phyloP scores from a whole-genome alignment of 768 basidiomycete genomes.

The Gymnopilus junonius region DNA sequence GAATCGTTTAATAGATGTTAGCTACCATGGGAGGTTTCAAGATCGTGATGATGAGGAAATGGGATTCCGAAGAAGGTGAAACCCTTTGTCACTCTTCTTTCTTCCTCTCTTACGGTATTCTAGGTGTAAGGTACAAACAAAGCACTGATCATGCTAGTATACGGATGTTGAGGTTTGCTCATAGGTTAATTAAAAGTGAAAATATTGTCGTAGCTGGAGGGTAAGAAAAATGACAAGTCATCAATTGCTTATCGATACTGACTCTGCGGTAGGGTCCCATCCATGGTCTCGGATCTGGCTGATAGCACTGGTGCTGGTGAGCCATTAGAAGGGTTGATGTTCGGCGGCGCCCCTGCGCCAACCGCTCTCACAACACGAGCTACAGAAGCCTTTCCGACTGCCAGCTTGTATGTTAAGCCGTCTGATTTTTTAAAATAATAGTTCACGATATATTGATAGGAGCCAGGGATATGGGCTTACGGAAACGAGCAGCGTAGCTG shows the following conservation, averaged over 20 bases:
- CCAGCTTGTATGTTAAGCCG: conserved; percentile 39
- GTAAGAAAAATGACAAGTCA: conserved; percentile 28
- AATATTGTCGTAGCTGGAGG: conserved; percentile 59
- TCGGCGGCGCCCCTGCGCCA: conserved; percentile 58
- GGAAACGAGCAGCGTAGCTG: conserved; percentile 63
- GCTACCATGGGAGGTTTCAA: conserved; percentile 58
- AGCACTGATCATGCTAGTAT: not conserved
- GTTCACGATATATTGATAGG: conserved; percentile 29
- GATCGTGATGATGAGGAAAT: conserved; percentile 60
- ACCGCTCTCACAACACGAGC: conserved; percentile 50
- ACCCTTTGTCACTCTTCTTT: conserved; percentile 7
- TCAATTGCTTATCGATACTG: not conserved
- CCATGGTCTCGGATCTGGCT: conserved; percentile 63
- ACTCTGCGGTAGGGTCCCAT: conserved; percentile 49
- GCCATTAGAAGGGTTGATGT: conserved; percentile 50
- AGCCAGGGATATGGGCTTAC: conserved; percentile 62
- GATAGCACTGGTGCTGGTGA: conserved; percentile 47
- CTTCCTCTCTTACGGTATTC: conserved; percentile 10
- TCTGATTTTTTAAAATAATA: not conserved
- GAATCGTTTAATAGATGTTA: conserved; percentile 50
- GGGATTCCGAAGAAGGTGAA: conserved; percentile 59
- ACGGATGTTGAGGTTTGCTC: not conserved
- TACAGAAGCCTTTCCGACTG: conserved; percentile 48
- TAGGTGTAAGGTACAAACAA: conserved; percentile 22
- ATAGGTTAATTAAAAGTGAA: conserved; percentile 54